These are phyloP conservation scores for Lonicera japonica DNA, from an alignment of 129 eudicot genomes.

Conservation along the genomic window DNA sequence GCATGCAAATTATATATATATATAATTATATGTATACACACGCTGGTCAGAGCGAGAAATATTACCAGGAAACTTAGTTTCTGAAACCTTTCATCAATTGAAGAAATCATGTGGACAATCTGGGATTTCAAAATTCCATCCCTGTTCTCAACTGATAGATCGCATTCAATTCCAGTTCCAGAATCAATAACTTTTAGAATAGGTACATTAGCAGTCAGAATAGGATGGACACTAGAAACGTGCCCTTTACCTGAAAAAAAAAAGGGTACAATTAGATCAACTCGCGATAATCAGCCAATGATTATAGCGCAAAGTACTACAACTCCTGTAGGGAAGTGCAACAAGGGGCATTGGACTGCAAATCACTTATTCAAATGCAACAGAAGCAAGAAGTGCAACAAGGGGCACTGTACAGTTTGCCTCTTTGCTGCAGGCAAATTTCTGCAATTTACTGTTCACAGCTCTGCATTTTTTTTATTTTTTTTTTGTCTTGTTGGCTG, in stretches of 20 bases:
- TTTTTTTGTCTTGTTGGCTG: no score
- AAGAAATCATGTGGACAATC: conserved; percentile 55
- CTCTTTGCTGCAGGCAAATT: no score
- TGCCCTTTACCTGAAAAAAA: conserved; percentile 60
- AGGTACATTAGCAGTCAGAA: conserved; percentile 83
- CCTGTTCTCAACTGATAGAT: conserved; percentile 81
- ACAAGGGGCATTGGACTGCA: background rate
- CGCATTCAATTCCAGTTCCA: conserved; percentile 89
- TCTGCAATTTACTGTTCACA: no score
- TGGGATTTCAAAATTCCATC: conserved; percentile 86
- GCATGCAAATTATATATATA: background rate
- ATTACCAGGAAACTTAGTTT: conserved; percentile 90
- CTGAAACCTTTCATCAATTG: conserved; percentile 80
- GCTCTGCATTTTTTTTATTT: no score
- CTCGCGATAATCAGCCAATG: background rate
- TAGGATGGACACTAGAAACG: conserved; percentile 61
- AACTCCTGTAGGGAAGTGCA: no score
- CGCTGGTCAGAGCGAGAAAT: background rate
- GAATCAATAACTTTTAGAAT: conserved; percentile 75
- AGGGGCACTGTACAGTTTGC: no score
- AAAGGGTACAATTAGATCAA: background rate
- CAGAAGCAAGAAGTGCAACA: background rate
- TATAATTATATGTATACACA: no score
- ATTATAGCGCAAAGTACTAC: no score
- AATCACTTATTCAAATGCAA: background rate